These are phyloP conservation scores for Usnea hakonensis DNA, from an alignment of 495 filamentous ascomycete genomes.

Conservation along the genomic window DNA sequence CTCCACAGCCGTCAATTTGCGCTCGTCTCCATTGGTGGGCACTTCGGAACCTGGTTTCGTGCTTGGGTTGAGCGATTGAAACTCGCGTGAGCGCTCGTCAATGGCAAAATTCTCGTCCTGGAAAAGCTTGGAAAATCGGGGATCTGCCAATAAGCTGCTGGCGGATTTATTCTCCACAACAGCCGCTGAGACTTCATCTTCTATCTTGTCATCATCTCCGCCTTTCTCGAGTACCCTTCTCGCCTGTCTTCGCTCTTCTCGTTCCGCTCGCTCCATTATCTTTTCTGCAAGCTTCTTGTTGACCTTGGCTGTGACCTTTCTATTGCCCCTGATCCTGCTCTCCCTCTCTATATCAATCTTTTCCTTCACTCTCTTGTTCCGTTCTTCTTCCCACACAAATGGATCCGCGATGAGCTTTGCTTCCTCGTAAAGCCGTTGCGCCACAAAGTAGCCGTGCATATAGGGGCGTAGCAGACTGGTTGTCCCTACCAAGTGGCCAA, in stretches of 20 bases:
- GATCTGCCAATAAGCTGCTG: conserved; percentile 62
- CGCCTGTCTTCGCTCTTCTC: conserved; percentile 60
- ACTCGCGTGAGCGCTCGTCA: conserved; percentile 84
- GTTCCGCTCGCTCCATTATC: conserved; percentile 71
- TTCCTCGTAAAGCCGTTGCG: conserved; percentile 86
- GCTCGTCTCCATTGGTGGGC: conserved; percentile 34
- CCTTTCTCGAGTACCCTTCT: conserved; percentile 49
- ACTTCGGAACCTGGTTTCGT: conserved; percentile 38
- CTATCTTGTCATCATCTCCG: conserved; percentile 43
- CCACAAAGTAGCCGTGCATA: conserved; percentile 98
- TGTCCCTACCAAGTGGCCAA: conserved; percentile 80
- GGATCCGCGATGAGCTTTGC: conserved; percentile 88
- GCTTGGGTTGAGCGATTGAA: conserved; percentile 78
- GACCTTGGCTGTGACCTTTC: conserved; percentile 85
- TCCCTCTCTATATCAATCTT: conserved; percentile 92
- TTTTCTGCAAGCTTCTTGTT: conserved; percentile 81
- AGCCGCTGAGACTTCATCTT: conserved; percentile 16
- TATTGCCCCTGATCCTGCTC: conserved; percentile 82
- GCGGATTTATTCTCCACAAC: conserved; percentile 24
- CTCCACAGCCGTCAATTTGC: conserved; percentile 60
- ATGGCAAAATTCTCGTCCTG: conserved; percentile 88
- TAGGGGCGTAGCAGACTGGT: conserved; percentile 84
- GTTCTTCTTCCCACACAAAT: conserved; percentile 82
- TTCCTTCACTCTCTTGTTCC: conserved; percentile 76
- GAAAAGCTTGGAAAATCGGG: conserved; percentile 82